Evolutionary conservation across 2,329 filamentous ascomycete genomes (phyloP).

Genomic region (Aspergillus phoenicis): DNA sequence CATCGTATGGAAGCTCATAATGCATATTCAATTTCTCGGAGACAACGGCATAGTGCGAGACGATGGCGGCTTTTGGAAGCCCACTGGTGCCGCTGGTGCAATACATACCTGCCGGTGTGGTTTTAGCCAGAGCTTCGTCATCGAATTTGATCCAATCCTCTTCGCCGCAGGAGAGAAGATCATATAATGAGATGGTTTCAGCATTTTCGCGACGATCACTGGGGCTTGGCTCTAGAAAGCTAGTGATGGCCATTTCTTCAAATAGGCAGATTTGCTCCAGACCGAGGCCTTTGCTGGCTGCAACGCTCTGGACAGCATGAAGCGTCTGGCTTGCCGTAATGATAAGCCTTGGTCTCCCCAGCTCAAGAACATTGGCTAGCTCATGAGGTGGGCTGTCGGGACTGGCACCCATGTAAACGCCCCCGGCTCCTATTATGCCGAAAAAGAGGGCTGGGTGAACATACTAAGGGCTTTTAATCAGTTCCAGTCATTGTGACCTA

Average conservation of each 20-base stretch:
- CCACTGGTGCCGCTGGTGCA: conserved; percentile 60
- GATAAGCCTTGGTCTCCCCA: conserved; percentile 43
- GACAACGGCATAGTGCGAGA: conserved; percentile 57
- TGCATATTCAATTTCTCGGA: conserved; percentile 48
- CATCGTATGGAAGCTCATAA: conserved; percentile 35
- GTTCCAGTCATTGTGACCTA: neutral
- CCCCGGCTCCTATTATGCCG: conserved; percentile 40
- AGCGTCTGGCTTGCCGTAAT: conserved; percentile 39
- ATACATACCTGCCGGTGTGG: conserved; percentile 48
- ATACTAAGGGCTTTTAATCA: conserved; percentile 14
- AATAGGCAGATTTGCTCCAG: conserved; percentile 26
- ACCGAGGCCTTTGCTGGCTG: conserved; percentile 14
- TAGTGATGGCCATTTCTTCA: conserved; percentile 13
- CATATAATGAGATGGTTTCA: neutral
- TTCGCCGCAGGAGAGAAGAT: conserved; percentile 38
- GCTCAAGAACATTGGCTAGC: conserved; percentile 44
- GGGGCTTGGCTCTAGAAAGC: neutral
- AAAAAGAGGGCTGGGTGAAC: conserved; percentile 24
- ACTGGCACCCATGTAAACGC: conserved; percentile 48
- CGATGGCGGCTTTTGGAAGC: conserved; percentile 57
- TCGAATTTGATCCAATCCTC: neutral
- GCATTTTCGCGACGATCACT: neutral
- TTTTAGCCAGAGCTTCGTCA: conserved; percentile 47
- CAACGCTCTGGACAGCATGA: conserved; percentile 29
- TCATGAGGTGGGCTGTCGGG: conserved; percentile 45